Conservation (phyloP, 371 early-diverging fungal species). For the Mucor sp. region DNA sequence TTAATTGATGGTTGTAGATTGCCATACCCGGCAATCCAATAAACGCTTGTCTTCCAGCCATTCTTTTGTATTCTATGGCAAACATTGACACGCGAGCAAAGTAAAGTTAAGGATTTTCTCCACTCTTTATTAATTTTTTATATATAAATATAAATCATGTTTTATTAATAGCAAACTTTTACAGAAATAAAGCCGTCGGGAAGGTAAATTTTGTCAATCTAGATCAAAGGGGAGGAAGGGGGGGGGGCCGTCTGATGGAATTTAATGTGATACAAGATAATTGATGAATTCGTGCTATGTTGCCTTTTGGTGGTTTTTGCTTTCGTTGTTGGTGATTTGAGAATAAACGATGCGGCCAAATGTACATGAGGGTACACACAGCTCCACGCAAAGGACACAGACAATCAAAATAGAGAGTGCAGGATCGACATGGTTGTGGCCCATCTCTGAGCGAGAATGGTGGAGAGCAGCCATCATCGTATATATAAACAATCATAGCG, state of each 20-base stretch:
- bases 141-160: neutral
- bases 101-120: neutral
- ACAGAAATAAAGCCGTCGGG: neutral
- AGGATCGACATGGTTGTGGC: neutral
- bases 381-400: neutral
- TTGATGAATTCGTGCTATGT: conserved; percentile 5
- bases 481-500: neutral
- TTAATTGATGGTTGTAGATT: neutral
- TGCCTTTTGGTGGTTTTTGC: neutral
- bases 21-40: neutral
- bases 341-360: neutral
- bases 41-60: neutral
- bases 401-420: neutral
- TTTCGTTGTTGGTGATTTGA: neutral
- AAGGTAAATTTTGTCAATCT: neutral
- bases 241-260: neutral
- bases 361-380: conserved; percentile 4
- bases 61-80: neutral
- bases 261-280: conserved; percentile 1
- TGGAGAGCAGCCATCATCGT: neutral
- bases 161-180: neutral
- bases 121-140: neutral
- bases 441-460: neutral
- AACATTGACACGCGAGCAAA: neutral
- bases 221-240: neutral